A percentile compares a stretch with the other conserved stretches of the same genome.
phyloP scores from a whole-genome alignment of 2,329 filamentous ascomycete species.

The Scopulariopsis brevicaulis region DNA sequence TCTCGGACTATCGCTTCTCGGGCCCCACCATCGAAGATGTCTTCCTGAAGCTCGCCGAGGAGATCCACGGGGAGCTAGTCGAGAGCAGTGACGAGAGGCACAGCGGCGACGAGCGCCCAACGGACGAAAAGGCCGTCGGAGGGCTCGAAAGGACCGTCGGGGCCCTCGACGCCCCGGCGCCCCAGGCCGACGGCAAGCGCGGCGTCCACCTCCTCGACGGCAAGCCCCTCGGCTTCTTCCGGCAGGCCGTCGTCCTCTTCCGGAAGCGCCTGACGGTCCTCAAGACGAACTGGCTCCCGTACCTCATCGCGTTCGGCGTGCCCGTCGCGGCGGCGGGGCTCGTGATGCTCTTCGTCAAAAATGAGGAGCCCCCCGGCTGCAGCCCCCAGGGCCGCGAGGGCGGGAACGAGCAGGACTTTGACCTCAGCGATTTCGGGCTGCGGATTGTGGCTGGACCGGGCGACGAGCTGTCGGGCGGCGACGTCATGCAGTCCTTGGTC shows the following conservation, averaged over 20 bases:
- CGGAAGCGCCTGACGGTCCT: constrained; percentile 68
- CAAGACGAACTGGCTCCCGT: constrained; percentile 67
- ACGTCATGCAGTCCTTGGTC: constrained; percentile 6
- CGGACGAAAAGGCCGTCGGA: constrained; percentile 8
- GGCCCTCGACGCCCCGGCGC: constrained; percentile 11
- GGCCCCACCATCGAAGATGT: constrained; percentile 90
- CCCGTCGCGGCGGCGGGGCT: constrained; percentile 72
- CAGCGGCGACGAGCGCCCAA: too few relatives aligned
- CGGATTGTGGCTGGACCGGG: constrained; percentile 30
- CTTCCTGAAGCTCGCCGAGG: constrained; percentile 76
- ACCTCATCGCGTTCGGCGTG: constrained; percentile 61
- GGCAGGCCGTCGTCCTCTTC: constrained; percentile 66
- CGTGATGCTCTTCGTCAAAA: constrained; percentile 62
- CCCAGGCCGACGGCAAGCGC: constrained; percentile 10
- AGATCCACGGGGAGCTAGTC: constrained; percentile 32
- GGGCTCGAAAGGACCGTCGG: constrained; percentile 14
- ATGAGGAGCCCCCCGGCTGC: constrained; percentile 40
- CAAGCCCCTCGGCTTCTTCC: constrained; percentile 53
- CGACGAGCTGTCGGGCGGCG: constrained; percentile 4
- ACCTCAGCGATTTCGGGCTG: constrained; percentile 19
- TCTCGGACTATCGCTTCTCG: constrained; percentile 73
- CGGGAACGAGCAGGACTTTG: constrained; percentile 20
- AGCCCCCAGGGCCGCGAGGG: constrained; percentile 23
- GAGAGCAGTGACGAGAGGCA: constrained; percentile 24
- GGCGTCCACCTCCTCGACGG: constrained; percentile 54